A percentile compares a stretch with the other conserved stretches of the same genome.
Conservation (phyloP, 495 filamentous ascomycete species). For the Parathielavia appendiculata region DNA sequence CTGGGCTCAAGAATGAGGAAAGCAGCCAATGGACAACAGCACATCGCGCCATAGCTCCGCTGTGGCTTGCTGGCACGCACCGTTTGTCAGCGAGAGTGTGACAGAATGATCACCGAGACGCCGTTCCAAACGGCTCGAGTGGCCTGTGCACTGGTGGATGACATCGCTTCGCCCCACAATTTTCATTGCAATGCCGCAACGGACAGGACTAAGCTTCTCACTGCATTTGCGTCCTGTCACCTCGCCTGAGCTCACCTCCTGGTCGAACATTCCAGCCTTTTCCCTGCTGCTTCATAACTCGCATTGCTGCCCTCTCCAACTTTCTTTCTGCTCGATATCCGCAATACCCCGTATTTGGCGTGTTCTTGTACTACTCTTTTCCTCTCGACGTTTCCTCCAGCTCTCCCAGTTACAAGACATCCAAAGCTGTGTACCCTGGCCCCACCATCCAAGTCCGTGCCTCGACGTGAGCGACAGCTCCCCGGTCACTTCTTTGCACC, state of each 20-base stretch:
- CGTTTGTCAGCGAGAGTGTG: neutral
- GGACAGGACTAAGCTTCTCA: slow-evolving; percentile 5
- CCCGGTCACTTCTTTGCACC: neutral
- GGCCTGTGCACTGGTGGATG: slow-evolving; percentile 4
- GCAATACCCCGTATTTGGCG: neutral
- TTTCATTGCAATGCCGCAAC: neutral
- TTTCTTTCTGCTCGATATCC: neutral
- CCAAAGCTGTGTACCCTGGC: neutral
- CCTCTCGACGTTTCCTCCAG: neutral
- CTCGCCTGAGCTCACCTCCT: neutral
- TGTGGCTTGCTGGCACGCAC: slow-evolving; percentile 8
- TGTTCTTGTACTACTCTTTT: neutral
- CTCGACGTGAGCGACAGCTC: neutral
- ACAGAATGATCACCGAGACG: neutral
- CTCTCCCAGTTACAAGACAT: too few relatives aligned
- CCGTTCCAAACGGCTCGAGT: slow-evolving; percentile 12
- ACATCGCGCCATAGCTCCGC: neutral
- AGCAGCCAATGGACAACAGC: neutral
- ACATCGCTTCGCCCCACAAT: slow-evolving; percentile 17
- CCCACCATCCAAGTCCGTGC: slow-evolving; percentile 5
- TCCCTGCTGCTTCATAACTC: neutral
- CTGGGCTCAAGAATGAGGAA: neutral
- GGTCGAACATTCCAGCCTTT: neutral
- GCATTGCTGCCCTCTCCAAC: neutral
- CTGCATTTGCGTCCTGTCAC: neutral